Evolutionary conservation across 1,139 yeast genomes (phyloP).

Genomic region (Scheffersomyces illinoinensis): DNA sequence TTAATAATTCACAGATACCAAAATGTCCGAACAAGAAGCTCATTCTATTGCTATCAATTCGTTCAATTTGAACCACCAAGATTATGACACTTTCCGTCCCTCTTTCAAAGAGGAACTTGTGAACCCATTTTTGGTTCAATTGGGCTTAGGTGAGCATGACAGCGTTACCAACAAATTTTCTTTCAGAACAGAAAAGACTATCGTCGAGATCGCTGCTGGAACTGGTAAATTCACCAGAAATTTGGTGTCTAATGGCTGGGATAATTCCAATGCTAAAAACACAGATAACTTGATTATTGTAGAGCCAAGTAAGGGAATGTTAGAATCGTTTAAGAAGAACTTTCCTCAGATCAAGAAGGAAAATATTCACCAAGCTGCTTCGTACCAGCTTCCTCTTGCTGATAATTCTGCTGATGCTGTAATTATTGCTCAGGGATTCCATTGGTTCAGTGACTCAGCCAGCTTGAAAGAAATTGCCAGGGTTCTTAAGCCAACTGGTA

Average conservation of each 20-base stretch:
- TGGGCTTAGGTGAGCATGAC: conserved; percentile 26
- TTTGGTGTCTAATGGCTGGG: conserved; percentile 45
- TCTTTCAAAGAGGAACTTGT: conserved; percentile 51
- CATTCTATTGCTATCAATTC: conserved; percentile 38
- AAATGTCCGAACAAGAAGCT: neutral
- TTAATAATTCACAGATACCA: neutral
- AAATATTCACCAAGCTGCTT: conserved; percentile 38
- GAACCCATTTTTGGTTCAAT: conserved; percentile 40
- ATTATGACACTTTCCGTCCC: conserved; percentile 60
- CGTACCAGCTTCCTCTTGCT: conserved; percentile 50
- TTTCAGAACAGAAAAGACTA: conserved; percentile 23
- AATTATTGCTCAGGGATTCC: conserved; percentile 66
- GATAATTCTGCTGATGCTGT: conserved; percentile 51
- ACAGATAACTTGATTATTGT: conserved; percentile 39
- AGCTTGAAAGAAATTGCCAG: conserved; percentile 53
- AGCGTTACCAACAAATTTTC: conserved; percentile 7
- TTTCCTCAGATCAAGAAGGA: conserved; percentile 43
- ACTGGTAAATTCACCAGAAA: conserved; percentile 65
- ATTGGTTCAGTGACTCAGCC: conserved; percentile 60
- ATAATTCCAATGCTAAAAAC: conserved; percentile 10
- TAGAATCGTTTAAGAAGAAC: conserved; percentile 44
- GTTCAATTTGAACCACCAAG: conserved; percentile 53
- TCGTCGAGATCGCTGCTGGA: conserved; percentile 64
- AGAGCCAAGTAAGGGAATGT: conserved; percentile 66
- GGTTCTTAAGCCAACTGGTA: conserved; percentile 50